Evolutionary conservation across 2,329 filamentous ascomycete species (phyloP).

Genomic region (Phaeosphaeriaceae sp.): DNA sequence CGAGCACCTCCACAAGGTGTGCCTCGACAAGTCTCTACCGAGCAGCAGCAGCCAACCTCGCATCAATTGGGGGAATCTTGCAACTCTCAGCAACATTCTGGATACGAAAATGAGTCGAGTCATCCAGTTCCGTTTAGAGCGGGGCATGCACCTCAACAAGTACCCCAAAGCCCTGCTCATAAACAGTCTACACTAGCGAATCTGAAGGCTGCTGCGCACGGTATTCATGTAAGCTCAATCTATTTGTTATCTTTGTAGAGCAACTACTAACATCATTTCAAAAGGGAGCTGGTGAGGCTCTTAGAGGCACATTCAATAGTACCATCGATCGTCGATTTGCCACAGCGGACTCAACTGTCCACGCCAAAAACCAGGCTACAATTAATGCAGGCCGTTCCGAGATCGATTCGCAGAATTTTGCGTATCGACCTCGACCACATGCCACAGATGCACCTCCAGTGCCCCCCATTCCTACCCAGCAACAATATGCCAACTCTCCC

Average conservation of each 20-base stretch:
- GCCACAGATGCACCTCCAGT: constrained; percentile 17
- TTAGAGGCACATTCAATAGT: constrained; percentile 44
- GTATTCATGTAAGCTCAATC: constrained; percentile 41
- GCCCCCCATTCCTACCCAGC: constrained; percentile 18
- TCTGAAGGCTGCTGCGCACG: constrained; percentile 41
- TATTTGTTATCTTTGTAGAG: neutral
- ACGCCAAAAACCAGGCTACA: constrained; percentile 41
- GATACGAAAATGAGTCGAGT: constrained; percentile 16
- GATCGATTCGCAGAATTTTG: constrained; percentile 33
- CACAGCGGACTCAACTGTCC: constrained; percentile 28
- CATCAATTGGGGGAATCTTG: constrained; percentile 10
- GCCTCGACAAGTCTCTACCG: constrained; percentile 34
- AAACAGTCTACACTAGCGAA: constrained; percentile 42
- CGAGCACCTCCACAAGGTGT: constrained; percentile 40
- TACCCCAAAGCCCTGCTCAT: constrained; percentile 9
- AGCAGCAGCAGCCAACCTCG: constrained; percentile 18
- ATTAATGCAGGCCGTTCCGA: constrained; percentile 41
- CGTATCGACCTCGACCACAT: constrained; percentile 14
- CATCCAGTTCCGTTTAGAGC: constrained; percentile 30
- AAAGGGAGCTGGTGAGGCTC: constrained; percentile 45
- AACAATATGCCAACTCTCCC: constrained; percentile 25
- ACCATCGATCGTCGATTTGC: constrained; percentile 40
- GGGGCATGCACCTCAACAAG: constrained; percentile 20
- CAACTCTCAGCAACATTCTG: constrained; percentile 8
- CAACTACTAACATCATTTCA: constrained; percentile 5